Base-by-base conservation (phyloP, 352 stramenopile species). In the Globisporangium cederbergense region DNA sequence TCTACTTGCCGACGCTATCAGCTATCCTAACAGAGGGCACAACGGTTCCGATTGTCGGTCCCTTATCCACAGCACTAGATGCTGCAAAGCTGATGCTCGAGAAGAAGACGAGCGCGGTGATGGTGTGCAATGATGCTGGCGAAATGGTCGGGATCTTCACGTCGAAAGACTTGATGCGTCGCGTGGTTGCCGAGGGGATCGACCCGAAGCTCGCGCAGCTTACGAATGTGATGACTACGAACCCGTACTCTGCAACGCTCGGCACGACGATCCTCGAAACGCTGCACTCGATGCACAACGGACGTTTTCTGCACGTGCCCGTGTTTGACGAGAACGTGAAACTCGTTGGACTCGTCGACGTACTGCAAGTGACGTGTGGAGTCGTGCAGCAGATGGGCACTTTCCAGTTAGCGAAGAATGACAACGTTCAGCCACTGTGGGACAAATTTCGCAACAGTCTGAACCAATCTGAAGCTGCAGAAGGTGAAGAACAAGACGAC, bases 231-330 rank as follows among this genome's bases (percentile, higher is more conserved):
- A 99, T 99, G 97, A 99, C 97, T 5, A 68, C 77, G 8, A 95
- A 98, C 45, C 97, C 97, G 30, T 96, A 98, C 67, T 93, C 83
- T 20, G 96, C 97, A 11, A 88, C 77, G 3, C 76, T 97, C 47
- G 86, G 97, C 62, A 98, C 96, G 28, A 97, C 95, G 22, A 97
- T 99, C 32, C 73, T 99, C 51, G 97, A 99, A 64, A 98, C 96
- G 14, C 76, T 99, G 53, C 96, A 99, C 72, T 97, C 93, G 55
- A 99, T 99, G 95, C 96, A 98, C 72, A 97, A 99, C 53, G 95
- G 98, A 25, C 89, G 90, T 36, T 99, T 99, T 75, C 71, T 99
- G 25, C 97, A 98, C 58, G 79, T 99, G 9, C 97, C 97, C 10
- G 96, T 99, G 2, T 96, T 98, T 60, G 90, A 98, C 64, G 74